Evolutionary conservation across 192 early-diverging fungal species (phyloP), one percentile per base, ranked within the genome.

Genomic region (Coemansia sp.): DNA sequence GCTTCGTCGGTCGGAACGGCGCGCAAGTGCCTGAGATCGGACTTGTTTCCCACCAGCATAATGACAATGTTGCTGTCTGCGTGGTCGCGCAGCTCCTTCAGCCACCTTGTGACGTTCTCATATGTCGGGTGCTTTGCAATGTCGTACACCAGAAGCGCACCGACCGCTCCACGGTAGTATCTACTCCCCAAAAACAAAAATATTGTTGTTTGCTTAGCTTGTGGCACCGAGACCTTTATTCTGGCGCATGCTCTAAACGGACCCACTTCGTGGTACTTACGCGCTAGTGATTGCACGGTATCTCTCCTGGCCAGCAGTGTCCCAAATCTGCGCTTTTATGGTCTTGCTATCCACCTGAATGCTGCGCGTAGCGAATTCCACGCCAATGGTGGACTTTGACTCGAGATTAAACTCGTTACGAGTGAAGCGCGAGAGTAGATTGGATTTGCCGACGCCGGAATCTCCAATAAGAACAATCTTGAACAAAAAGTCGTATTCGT

Each of bases 261-360:
- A 43, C 43, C 26, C 43, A 24, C 21, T 22, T 44, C 12, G 17
- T 32, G 35, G 40, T 67, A 74, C 76, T 80, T 97, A 97, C 63
- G 91, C 92, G 63, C 87, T 89, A 21, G 91, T 93, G 63, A 93
- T 93, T 40, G 90, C 90, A 70, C 91, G 88, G 72, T 93, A 93
- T 72, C 91, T 87, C 67, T 90, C 88, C 75, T 90, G 88, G 32
- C 90, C 88, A 37, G 95, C 97, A 58, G 97, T 99, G 83, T 99
- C 97, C 97, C 97, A 99, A 79, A 99, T 97, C 77, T 99, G 95
- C 42, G 94, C 94, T 82, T 98, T 99, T 79, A 99, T 95, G 12
- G 91, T 95, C 84, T 99, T 99, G 61, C 86, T 82, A 60, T 99
- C 95, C 36, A 99, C 94, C 71, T 96, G 90, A 64, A 99, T 95